Base-by-base conservation (phyloP, 169 alveolate species). In the Cryptosporidium ryanae region DNA sequence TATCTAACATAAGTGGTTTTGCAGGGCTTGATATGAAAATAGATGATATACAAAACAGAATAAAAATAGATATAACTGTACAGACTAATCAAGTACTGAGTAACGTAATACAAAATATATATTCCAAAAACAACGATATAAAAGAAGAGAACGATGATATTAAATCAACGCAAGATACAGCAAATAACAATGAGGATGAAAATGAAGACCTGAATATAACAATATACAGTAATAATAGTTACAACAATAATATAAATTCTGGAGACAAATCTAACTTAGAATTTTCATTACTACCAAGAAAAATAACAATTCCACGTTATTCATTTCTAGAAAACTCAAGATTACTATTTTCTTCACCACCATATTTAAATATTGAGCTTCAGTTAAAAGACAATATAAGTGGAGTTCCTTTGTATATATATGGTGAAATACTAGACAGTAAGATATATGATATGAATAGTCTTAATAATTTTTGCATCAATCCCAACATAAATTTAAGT, bases 11-110 rank as follows among this genome's bases (percentile, higher is more conserved):
- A 23, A 57, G 84, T 32, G 46, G 66, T 54, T 70, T 70, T 70
- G 84, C 84, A 23, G 84, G 84, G 6, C n/a, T 70, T 2, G 68
- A 70, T 13, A 70, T 70, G 66, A 70, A 25, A 29, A 18, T 70
- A 6, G 50, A 70, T 31, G 50, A 70, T 0, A 29, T 15, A 1
- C 38, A n/a, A 15, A 31, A 29, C 15, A 70, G 3, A 54, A 31
- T 70, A 21, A 54, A 46, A 10, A 54, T 32, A 25, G 52, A 54
- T 18, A 34, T 70, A 52, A 70, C 84, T 34, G 32, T 70, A 55
- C 84, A 70, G 18, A 61, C 64, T 29, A 43, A 21, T 21, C 29
- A 21, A 10, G 54, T 70, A 5, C 4, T 70, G 25, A 52, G 57
- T 52, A 50, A 32, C 5, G 17, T 70, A 10, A 31, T 7, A 8